A percentile compares a stretch with the other conserved stretches of the same genome.
These are phyloP conservation scores for Pseudozyma hubeiensis DNA, from an alignment of 1,284 basidiomycete species.

Conservation along the genomic window DNA sequence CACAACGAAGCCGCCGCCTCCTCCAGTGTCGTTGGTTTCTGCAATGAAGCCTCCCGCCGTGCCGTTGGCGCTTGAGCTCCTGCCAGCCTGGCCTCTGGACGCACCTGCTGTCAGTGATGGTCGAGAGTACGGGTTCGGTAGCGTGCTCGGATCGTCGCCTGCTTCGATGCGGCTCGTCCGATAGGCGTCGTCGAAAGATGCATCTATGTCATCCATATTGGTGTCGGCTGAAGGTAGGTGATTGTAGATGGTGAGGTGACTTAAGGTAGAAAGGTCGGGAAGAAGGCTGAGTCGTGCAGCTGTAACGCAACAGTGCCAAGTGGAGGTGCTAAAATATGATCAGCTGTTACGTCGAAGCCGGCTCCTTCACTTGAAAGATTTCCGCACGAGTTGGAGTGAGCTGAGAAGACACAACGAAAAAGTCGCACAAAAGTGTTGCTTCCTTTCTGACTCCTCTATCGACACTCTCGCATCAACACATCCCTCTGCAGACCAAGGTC, in stretches of 20 bases:
- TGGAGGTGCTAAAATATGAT: conserved; percentile 13
- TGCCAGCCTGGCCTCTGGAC: background rate
- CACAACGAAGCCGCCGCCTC: conserved; percentile 42
- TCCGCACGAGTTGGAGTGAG: conserved; percentile 26
- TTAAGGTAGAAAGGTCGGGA: background rate
- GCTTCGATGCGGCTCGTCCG: conserved; percentile 39
- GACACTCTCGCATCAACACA: background rate
- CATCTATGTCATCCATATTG: conserved; percentile 34
- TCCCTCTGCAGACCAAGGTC: background rate
- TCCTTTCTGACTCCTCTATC: background rate
- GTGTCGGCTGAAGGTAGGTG: too few species aligned
- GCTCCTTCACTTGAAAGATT: background rate
- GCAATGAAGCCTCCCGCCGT: conserved; percentile 34
- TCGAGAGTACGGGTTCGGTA: conserved; percentile 47
- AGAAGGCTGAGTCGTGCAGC: conserved; percentile 31
- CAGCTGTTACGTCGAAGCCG: background rate
- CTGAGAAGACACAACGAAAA: background rate
- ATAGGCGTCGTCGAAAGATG: conserved; percentile 55
- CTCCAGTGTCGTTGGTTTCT: conserved; percentile 11
- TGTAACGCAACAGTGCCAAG: background rate
- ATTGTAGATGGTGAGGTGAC: too few species aligned
- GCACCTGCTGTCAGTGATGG: conserved; percentile 2
- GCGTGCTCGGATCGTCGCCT: conserved; percentile 41
- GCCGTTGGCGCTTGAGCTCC: background rate
- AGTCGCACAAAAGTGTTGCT: conserved; percentile 4